Evolutionary conservation across 208 protist species (phyloP).

Genomic region (Leishmania lainsoni): DNA sequence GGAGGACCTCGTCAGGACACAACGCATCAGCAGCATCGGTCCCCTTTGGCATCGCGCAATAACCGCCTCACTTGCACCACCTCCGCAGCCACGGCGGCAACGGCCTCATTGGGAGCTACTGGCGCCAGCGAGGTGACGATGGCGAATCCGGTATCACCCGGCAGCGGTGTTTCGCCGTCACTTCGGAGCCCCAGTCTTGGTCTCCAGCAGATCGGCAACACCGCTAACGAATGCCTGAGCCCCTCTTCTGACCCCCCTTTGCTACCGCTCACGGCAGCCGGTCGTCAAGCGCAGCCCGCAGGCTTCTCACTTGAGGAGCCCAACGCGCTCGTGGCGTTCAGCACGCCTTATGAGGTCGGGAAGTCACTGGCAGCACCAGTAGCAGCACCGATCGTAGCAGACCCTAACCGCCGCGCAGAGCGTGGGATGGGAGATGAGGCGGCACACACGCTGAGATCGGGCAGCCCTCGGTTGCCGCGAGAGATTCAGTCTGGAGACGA

Average conservation of each 20-base stretch:
- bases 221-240: background rate
- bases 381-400: background rate
- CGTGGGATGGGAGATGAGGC: background rate
- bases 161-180: conserved; percentile 2
- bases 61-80: background rate
- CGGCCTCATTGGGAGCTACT: background rate
- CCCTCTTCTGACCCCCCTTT: background rate
- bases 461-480: background rate
- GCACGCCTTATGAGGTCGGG: conserved; percentile 15
- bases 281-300: conserved; percentile 15
- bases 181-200: background rate
- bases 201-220: background rate
- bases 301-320: conserved; percentile 26
- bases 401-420: background rate
- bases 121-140: conserved; percentile 26
- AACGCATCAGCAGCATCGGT: background rate
- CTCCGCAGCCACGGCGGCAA: conserved; percentile 3
- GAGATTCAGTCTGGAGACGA: background rate
- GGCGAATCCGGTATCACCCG: conserved; percentile 19
- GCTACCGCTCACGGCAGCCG: background rate
- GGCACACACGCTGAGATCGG: background rate
- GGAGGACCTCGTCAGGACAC: background rate
- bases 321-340: conserved; percentile 10
- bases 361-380: background rate
- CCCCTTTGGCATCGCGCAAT: background rate